These are phyloP conservation scores for Vitis hybrid DNA, from an alignment of 177 flowering plant genomes.

Conservation along the genomic window DNA sequence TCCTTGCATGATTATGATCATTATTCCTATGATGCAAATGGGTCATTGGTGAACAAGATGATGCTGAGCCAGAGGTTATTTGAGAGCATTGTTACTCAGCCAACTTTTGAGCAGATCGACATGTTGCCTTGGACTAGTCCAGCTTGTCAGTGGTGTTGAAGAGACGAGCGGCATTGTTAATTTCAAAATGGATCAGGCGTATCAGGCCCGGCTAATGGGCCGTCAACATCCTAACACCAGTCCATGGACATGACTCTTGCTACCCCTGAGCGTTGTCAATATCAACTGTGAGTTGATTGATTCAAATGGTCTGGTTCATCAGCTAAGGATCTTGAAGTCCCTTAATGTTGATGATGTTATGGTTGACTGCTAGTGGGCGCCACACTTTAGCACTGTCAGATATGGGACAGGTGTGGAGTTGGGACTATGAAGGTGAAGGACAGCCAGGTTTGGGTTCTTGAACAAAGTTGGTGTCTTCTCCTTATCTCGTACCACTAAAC, in stretches of 20 bases:
- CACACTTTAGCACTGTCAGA: slow-evolving; percentile 77
- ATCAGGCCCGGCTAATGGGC: too few species aligned
- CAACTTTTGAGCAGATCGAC: slow-evolving; percentile 76
- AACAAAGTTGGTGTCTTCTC: slow-evolving; percentile 92
- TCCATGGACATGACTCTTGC: too few species aligned
- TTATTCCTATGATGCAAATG: slow-evolving; percentile 45
- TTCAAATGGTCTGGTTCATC: slow-evolving; percentile 63
- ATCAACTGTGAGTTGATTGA: slow-evolving; percentile 79
- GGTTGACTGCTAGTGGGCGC: slow-evolving; percentile 98
- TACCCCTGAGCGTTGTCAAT: slow-evolving; percentile 54
- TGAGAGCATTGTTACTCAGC: slow-evolving; percentile 78
- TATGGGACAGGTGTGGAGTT: slow-evolving; percentile 99
- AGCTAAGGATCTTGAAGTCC: slow-evolving; percentile 62
- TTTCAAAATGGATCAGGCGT: too few species aligned
- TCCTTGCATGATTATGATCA: slow-evolving; percentile 79
- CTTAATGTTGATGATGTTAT: slow-evolving; percentile 81
- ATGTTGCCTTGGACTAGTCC: too few species aligned
- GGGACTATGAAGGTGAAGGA: slow-evolving; percentile 99
- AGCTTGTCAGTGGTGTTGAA: too few species aligned
- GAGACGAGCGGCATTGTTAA: too few species aligned
- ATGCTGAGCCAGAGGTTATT: slow-evolving; percentile 60
- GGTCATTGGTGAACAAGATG: slow-evolving; percentile 68
- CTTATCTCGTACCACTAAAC: slow-evolving; percentile 60
- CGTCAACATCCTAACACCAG: too few species aligned
- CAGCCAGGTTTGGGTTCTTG: slow-evolving; percentile 96